A percentile compares a stretch with the other conserved stretches of the same genome.
Conservation (phyloP, 31 red algal species). For the Porphyra umbilicalis region DNA sequence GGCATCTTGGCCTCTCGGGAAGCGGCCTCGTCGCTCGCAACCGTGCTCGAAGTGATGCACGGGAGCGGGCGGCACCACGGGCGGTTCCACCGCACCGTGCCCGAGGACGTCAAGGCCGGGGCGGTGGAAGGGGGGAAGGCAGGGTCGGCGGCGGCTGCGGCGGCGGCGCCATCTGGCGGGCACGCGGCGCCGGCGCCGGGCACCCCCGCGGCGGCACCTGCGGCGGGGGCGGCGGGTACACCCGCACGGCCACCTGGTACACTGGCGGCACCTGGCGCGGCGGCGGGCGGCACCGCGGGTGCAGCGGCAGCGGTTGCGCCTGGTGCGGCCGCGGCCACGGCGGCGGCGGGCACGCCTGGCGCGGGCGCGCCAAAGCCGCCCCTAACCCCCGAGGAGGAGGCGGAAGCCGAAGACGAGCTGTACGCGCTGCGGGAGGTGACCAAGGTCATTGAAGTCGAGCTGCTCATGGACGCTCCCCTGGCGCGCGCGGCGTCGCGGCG, state of each 20-base stretch:
- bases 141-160: background rate
- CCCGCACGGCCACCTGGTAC: background rate
- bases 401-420: background rate
- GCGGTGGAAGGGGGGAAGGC: background rate
- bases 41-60: background rate
- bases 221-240: background rate
- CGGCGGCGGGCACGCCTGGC: background rate
- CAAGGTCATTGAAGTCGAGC: constrained; percentile 30
- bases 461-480: constrained; percentile 20
- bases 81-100: background rate
- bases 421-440: constrained; percentile 28
- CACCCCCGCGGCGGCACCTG: background rate
- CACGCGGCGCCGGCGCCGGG: background rate
- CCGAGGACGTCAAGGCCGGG: too few species aligned
- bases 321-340: background rate
- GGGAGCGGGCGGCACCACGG: background rate
- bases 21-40: background rate
- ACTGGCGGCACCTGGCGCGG: too few species aligned
- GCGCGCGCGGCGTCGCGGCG: constrained; percentile 43
- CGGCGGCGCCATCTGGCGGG: background rate
- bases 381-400: background rate
- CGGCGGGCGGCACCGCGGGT: background rate
- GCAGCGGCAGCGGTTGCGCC: background rate
- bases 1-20: background rate
- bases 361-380: background rate